phyloP scores from a whole-genome alignment of 2,329 filamentous ascomycete species.

The Monilinia vaccinii-corymbosi region DNA sequence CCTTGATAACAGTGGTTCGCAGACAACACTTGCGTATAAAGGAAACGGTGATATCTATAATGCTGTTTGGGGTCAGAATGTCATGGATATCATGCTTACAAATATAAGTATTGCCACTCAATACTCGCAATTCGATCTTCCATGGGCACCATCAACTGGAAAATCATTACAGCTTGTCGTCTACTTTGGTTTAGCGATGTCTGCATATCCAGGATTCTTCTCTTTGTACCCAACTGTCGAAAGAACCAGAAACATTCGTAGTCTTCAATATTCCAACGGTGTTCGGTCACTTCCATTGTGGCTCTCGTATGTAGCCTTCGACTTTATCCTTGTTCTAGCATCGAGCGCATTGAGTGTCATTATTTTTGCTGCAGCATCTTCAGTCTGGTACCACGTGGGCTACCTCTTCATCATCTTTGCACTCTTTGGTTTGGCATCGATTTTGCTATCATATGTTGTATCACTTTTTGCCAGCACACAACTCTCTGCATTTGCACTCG shows the following conservation, averaged over 20 bases:
- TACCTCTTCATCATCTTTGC: slow-evolving; percentile 77
- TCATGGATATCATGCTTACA: slow-evolving; percentile 55
- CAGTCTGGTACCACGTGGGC: slow-evolving; percentile 68
- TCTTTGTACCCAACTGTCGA: slow-evolving; percentile 83
- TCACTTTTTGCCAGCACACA: slow-evolving; percentile 74
- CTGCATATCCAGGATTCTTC: slow-evolving; percentile 77
- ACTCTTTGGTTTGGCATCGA: slow-evolving; percentile 72
- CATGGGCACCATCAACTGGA: slow-evolving; percentile 59
- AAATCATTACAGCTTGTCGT: slow-evolving; percentile 69
- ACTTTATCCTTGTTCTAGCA: slow-evolving; percentile 64
- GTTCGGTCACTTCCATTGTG: slow-evolving; percentile 75
- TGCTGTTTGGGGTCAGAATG: slow-evolving; percentile 54
- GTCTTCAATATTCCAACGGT: slow-evolving; percentile 85
- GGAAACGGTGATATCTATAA: slow-evolving; percentile 50
- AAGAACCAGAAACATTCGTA: slow-evolving; percentile 67
- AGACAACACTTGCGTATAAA: slow-evolving; percentile 62
- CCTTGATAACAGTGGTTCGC: slow-evolving; percentile 50
- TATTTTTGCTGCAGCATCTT: slow-evolving; percentile 56
- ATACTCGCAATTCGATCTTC: slow-evolving; percentile 67
- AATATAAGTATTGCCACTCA: slow-evolving; percentile 61
- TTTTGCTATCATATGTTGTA: slow-evolving; percentile 68
- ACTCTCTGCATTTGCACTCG: slow-evolving; percentile 75
- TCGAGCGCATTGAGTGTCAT: slow-evolving; percentile 57
- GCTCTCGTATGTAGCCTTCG: slow-evolving; percentile 74
- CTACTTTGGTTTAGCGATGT: slow-evolving; percentile 73